A percentile compares a stretch with the other conserved stretches of the same genome.
phyloP scores from a whole-genome alignment of 441 rosid species.

The Euphorbia celastroides region DNA sequence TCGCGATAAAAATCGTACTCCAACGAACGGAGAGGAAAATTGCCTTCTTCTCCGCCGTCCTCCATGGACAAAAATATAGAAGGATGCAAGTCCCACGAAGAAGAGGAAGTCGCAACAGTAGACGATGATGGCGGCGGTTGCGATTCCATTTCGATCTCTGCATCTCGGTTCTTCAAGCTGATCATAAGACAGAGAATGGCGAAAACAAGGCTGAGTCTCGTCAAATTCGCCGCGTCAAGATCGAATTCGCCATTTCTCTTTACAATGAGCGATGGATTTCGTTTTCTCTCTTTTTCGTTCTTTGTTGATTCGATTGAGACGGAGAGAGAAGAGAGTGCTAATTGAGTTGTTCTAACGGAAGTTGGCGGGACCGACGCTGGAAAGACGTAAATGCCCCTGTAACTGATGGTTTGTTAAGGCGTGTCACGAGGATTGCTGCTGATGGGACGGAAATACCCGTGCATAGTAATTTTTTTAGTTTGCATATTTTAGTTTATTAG shows the following conservation, averaged over 20 bases:
- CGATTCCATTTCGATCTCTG: constrained; percentile 19
- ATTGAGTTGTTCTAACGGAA: no score
- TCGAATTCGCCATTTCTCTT: constrained; percentile 13
- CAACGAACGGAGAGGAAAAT: constrained; percentile 22
- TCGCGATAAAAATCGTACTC: constrained; percentile 57
- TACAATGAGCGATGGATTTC: background rate
- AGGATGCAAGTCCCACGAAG: constrained; percentile 18
- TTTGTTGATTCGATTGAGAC: background rate
- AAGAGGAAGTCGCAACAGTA: background rate
- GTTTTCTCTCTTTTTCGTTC: background rate
- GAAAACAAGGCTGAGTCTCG: constrained; percentile 26
- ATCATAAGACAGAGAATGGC: constrained; percentile 35
- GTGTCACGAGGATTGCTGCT: no score
- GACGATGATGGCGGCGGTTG: background rate
- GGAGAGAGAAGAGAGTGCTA: background rate
- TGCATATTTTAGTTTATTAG: no score
- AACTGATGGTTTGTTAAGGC: no score
- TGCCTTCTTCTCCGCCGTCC: constrained; percentile 2
- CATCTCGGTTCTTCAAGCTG: constrained; percentile 24
- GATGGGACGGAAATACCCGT: no score
- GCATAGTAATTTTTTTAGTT: no score
- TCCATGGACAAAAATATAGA: constrained; percentile 23
- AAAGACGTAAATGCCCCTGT: constrained; percentile 16
- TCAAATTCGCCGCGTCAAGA: constrained; percentile 17
- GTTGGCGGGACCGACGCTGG: no score